phyloP scores from a whole-genome alignment of 495 filamentous ascomycete species.

The Penicillium goetzii region DNA sequence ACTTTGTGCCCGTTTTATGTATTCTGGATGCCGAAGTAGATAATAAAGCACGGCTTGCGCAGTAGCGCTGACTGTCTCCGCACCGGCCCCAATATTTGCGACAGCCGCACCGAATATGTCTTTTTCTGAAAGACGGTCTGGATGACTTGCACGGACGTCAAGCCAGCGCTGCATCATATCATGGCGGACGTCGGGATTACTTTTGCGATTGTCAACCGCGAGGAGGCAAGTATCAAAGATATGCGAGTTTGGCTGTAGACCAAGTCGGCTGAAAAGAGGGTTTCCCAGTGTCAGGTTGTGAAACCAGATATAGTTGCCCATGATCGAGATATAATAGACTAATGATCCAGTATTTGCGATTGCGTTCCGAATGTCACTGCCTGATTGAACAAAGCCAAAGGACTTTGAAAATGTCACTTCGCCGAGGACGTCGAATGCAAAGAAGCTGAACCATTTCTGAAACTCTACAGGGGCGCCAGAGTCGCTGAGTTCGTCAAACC shows the following conservation, averaged over 20 bases:
- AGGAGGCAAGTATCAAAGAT: slow-evolving; percentile 45
- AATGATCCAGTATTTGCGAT: slow-evolving; percentile 43
- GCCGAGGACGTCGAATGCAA: slow-evolving; percentile 51
- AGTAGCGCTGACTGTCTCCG: slow-evolving; percentile 47
- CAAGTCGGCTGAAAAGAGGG: slow-evolving; percentile 44
- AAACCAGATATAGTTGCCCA: slow-evolving; percentile 45
- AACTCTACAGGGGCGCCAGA: slow-evolving; percentile 39
- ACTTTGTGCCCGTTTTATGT: slow-evolving; percentile 30
- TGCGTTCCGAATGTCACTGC: slow-evolving; percentile 47
- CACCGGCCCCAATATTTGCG: slow-evolving; percentile 47
- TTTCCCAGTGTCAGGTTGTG: slow-evolving; percentile 46
- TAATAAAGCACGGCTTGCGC: slow-evolving; percentile 46
- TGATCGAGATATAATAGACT: slow-evolving; percentile 40
- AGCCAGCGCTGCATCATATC: slow-evolving; percentile 55
- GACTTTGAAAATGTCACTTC: slow-evolving; percentile 45
- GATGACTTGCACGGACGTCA: slow-evolving; percentile 36
- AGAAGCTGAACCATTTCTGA: slow-evolving; percentile 51
- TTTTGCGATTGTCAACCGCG: slow-evolving; percentile 44
- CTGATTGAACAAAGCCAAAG: slow-evolving; percentile 48
- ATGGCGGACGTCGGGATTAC: slow-evolving; percentile 38
- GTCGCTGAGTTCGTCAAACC: slow-evolving; percentile 32
- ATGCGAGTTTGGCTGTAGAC: slow-evolving; percentile 45
- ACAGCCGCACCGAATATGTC: slow-evolving; percentile 46
- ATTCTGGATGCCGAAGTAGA: slow-evolving; percentile 35
- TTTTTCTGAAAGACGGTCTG: slow-evolving; percentile 43